These are phyloP conservation scores for Dryadomyces sulphureus DNA, from an alignment of 2,329 filamentous ascomycete genomes.

Conservation along the genomic window DNA sequence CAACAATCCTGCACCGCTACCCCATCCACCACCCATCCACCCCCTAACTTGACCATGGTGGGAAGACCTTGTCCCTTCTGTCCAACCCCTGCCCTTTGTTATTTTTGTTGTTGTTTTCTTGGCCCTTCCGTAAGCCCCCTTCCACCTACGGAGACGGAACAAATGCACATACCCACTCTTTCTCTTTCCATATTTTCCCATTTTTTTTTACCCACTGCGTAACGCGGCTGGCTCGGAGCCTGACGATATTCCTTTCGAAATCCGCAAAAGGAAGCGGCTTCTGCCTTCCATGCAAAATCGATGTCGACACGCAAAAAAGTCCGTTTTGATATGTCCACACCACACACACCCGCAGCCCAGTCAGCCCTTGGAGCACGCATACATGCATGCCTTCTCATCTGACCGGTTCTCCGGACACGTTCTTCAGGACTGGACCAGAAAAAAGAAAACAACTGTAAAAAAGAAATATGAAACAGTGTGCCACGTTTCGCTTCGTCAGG, in stretches of 20 bases:
- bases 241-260: not conserved
- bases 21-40: no score
- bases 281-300: not conserved
- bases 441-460: not conserved
- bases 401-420: not conserved
- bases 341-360: not conserved
- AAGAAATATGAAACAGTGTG: not conserved
- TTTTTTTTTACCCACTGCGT: not conserved
- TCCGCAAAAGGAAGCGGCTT: not conserved
- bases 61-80: not conserved
- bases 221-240: not conserved
- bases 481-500: not conserved
- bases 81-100: no score
- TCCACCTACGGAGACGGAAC: no score
- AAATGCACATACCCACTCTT: not conserved
- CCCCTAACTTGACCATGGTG: not conserved
- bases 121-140: not conserved
- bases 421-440: not conserved
- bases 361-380: constrained; percentile 4
- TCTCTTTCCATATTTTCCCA: not conserved
- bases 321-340: constrained; percentile 1
- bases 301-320: not conserved
- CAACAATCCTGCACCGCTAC: not conserved
- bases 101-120: no score
- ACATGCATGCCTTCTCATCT: constrained; percentile 9